Conservation (phyloP, 2,329 filamentous ascomycete genomes). For the Knufia fluminis region DNA sequence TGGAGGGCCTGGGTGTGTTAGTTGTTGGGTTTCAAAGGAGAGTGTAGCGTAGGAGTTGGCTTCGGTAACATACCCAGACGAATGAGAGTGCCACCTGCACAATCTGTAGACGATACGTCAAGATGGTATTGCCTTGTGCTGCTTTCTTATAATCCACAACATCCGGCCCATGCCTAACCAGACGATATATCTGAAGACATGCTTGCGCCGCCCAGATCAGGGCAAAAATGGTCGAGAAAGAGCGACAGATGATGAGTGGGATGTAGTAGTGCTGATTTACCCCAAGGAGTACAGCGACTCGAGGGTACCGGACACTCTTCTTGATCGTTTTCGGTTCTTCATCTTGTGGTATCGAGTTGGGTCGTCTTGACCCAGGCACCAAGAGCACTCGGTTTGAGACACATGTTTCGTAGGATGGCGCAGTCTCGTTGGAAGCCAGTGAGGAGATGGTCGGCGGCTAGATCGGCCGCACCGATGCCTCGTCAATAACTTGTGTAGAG, state of each 20-base stretch:
- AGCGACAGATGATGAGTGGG: slow-evolving; percentile 62
- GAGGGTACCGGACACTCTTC: slow-evolving; percentile 52
- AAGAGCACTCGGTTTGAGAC: not conserved
- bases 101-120: slow-evolving; percentile 11
- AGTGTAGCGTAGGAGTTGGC: too few relatives aligned
- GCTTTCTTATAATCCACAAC: not conserved
- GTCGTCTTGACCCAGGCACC: not conserved
- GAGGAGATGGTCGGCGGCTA: slow-evolving; percentile 14
- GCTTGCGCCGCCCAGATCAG: slow-evolving; percentile 54
- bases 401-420: slow-evolving; percentile 13
- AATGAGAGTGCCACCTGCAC: slow-evolving; percentile 20
- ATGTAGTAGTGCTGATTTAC: slow-evolving; percentile 65
- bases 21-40: not conserved
- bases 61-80: slow-evolving; percentile 23
- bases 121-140: not conserved
- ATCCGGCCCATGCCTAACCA: not conserved
- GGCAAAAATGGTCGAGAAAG: slow-evolving; percentile 60
- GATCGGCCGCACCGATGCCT: slow-evolving; percentile 17
- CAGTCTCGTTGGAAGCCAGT: slow-evolving; percentile 16
- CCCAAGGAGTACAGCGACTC: slow-evolving; percentile 67
- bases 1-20: slow-evolving; percentile 27
- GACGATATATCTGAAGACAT: not conserved
- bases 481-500: not conserved
- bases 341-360: not conserved
- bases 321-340: not conserved